A percentile compares a stretch with the other conserved stretches of the same genome.
These are phyloP conservation scores for Penicillium chermesinum DNA, from an alignment of 495 filamentous ascomycete species.

Conservation along the genomic window DNA sequence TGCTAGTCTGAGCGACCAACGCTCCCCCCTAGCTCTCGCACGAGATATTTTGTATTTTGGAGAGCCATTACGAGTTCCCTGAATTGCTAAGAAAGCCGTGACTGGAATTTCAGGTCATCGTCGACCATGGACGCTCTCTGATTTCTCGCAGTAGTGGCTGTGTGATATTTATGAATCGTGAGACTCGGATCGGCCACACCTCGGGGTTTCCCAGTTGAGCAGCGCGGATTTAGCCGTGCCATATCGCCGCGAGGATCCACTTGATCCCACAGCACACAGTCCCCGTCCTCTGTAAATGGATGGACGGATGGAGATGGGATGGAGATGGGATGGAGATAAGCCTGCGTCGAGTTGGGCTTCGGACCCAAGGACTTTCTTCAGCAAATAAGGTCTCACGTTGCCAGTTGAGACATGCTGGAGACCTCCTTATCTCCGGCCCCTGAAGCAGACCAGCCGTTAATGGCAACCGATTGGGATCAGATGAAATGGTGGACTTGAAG, in stretches of 20 bases:
- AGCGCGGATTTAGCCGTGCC: not conserved
- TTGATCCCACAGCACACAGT: no score
- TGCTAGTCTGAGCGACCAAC: not conserved
- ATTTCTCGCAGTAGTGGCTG: not conserved
- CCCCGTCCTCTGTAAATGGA: no score
- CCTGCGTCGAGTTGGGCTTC: no score
- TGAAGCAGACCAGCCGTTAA: no score
- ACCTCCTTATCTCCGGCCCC: no score
- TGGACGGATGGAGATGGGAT: no score
- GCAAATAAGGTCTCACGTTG: no score
- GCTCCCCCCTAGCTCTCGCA: not conserved
- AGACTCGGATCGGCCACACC: not conserved
- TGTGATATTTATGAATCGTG: not conserved
- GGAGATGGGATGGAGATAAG: not conserved
- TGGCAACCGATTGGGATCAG: no score
- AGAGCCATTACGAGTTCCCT: conserved; percentile 1
- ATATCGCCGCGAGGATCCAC: not conserved
- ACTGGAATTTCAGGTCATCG: not conserved
- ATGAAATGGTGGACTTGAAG: no score
- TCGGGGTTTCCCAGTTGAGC: not conserved
- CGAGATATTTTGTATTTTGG: conserved; percentile 3
- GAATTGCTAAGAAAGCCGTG: not conserved
- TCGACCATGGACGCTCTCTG: not conserved
- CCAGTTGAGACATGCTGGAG: no score
- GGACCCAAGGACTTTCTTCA: no score